phyloP scores from a whole-genome alignment of 106 monocot genomes.

The Phalaenopsis equestris region DNA sequence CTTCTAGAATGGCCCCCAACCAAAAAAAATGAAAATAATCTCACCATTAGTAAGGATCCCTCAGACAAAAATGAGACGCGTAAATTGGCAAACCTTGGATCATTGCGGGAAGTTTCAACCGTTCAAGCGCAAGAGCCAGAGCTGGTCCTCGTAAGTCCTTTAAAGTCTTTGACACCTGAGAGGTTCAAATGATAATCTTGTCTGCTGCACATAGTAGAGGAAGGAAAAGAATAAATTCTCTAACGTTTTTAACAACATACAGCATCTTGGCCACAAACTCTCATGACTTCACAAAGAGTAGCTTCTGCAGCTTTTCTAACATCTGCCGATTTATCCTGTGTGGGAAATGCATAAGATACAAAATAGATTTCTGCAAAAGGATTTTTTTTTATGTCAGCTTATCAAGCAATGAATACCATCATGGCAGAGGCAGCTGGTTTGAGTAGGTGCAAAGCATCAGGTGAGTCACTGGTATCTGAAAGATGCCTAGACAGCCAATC shows the following conservation, averaged over 20 bases:
- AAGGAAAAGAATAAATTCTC: not conserved
- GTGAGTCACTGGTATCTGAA: conserved; percentile 47
- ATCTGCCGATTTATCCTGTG: conserved; percentile 90
- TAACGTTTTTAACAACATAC: conserved; percentile 32
- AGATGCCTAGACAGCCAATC: conserved; percentile 92
- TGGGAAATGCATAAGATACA: not conserved
- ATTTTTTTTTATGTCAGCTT: not conserved
- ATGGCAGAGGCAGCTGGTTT: conserved; percentile 76
- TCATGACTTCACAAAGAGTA: conserved; percentile 64
- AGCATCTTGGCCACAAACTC: conserved; percentile 70
- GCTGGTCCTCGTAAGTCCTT: conserved; percentile 80
- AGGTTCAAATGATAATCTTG: not conserved
- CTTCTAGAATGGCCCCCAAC: conserved; percentile 26
- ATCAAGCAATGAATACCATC: conserved; percentile 31
- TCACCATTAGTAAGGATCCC: not conserved
- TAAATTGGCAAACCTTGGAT: conserved; percentile 35
- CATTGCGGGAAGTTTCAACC: conserved; percentile 51
- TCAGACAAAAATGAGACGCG: not conserved
- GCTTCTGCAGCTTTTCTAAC: conserved; percentile 93
- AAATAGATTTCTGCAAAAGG: not conserved
- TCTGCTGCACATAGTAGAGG: not conserved
- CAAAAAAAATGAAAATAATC: too few relatives aligned
- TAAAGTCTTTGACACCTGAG: conserved; percentile 63
- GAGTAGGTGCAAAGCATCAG: conserved; percentile 78
- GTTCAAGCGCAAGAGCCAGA: conserved; percentile 66